A percentile compares a stretch with the other conserved stretches of the same genome.
These are phyloP conservation scores for Xylaria sp. DNA, from an alignment of 2,329 filamentous ascomycete species.

Conservation along the genomic window DNA sequence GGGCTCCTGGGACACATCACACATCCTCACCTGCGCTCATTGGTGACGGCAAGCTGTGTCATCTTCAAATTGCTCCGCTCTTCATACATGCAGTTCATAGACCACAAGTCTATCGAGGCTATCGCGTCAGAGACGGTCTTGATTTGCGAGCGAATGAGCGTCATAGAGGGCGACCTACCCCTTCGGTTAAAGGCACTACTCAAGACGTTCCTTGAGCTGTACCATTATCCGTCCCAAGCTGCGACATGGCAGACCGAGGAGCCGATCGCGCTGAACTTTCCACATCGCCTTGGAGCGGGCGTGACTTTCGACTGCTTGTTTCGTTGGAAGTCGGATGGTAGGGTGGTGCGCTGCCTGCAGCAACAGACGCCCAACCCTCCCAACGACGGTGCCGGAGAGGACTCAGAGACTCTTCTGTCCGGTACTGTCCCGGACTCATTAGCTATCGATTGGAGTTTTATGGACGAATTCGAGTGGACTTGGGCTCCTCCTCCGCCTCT, in stretches of 20 bases:
- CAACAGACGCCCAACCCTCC: conserved; percentile 30
- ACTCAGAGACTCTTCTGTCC: conserved; percentile 29
- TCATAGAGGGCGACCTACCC: conserved; percentile 62
- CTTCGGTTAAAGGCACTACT: conserved; percentile 59
- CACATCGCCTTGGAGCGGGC: conserved; percentile 61
- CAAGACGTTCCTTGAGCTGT: conserved; percentile 59
- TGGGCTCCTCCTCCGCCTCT: conserved; percentile 36
- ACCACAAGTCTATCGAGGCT: conserved; percentile 34
- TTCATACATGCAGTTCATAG: conserved; percentile 51
- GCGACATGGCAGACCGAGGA: conserved; percentile 53
- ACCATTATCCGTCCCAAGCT: conserved; percentile 50
- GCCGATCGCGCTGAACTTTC: conserved; percentile 55
- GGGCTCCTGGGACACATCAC: conserved; percentile 58
- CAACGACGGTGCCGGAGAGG: conserved; percentile 29
- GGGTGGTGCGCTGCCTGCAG: conserved; percentile 21
- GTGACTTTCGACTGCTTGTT: conserved; percentile 63
- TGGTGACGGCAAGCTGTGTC: conserved; percentile 60
- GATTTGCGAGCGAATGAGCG: conserved; percentile 56
- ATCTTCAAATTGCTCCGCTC: conserved; percentile 60
- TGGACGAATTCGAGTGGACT: conserved; percentile 51
- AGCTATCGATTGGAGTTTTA: conserved; percentile 50
- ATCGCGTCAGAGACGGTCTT: conserved; percentile 48
- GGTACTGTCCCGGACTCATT: conserved; percentile 36
- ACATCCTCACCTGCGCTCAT: conserved; percentile 61
- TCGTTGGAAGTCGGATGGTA: conserved; percentile 55